Base-by-base conservation (phyloP, 2,329 filamentous ascomycete genomes). In the Cordyceps cateniannulata region DNA sequence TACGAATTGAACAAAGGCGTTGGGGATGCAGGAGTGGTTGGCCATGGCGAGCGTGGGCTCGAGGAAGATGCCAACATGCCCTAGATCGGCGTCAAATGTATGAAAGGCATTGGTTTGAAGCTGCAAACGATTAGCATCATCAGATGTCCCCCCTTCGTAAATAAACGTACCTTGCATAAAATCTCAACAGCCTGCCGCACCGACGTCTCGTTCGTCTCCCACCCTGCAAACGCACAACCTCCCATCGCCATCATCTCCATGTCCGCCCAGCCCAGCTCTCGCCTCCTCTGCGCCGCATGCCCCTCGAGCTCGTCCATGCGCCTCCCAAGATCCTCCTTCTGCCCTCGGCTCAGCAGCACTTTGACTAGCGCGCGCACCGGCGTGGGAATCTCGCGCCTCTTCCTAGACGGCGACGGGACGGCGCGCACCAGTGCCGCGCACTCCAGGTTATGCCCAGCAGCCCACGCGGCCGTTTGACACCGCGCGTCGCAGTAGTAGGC, bases 81-180 rank as follows among this genome's bases (percentile, higher is more conserved):
- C 80, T 8, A 80, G 69, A 65, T 86, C 82, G 2, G 72, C 69
- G 57, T 86, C 82, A 27, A 75, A 75, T 57, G 81, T 75, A 66
- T 83, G 82, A 68, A 87, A 87, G 4, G 83, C 77, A 70, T 88
- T 88, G 42, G 83, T 84, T 68, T 84, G 78, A 62, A 86, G 78
- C 83, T 86, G 61, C 22, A 1, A 10, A 2, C 6, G 12, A 35
- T 38, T 9, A 32, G 32, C 22, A 24, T 44, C 38, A n/a, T 16
- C 16, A 40, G 38, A 12, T 8, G 16, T 16, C 38, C 38, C 14
- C 14, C 38, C 12, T 7, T n/a, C 38, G 38, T 42, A 18, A 12
- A 18, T 4, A 12, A 24, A n/a, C 16, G 1, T 27, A 84, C 82
- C 75, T 84, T 82, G 71, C 82, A 85, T 40, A 85, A 63, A 2